Base-by-base conservation (phyloP, 2,329 filamentous ascomycete genomes). In the Magnaporthales sp. region DNA sequence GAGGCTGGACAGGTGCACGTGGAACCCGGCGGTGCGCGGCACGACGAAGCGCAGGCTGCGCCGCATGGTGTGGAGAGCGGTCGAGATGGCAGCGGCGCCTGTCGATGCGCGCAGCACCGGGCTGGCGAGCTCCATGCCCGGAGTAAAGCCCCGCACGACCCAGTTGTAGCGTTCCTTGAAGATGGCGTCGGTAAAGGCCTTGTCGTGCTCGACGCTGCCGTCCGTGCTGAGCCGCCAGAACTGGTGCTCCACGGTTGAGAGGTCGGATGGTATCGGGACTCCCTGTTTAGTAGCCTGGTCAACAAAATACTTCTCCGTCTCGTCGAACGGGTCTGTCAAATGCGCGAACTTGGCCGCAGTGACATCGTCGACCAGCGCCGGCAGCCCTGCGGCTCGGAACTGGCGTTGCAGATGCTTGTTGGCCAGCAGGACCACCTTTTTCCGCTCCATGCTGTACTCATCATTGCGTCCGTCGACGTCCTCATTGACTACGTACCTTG, bases 1-100 rank as follows among this genome's bases (percentile, higher is more conserved):
- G n/a, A 24, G 19, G 27, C 54, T 30, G 6, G 38, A 56, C n/a
- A 65, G 13, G 63, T 65, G 63, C 38, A 65, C n/a, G 63, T 65
- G 63, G 26, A 65, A 13, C 27, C 63, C 63, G 27, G 63, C 63
- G 15, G 8, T 11, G 27, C 19, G 27, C n/a, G 27, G 22, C 19
- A 56, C 54, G 9, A 51, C n/a, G 11, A 54, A 13, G 22, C 46
- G 24, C 27, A 65, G 22, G 26, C 10, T 9, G 51, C 51, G 19
- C 29, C 46, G 63, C 9, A 65, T 15, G 6, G 29, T 13, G 4
- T 19, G 46, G 19, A 65, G 63, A 3, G 11, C 46, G 15, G 3
- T 7, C 24, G 27, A 22, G 5, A 65, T 24, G 5, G 22, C 27
- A 8, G 15, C 63, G 19, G 27, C 63, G 5, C 19, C 27, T 4